Percentiles rank a stretch among this genome's conserved stretches.
Conservation (phyloP, 2,329 filamentous ascomycete species). For the Epichloe gansuensis region DNA sequence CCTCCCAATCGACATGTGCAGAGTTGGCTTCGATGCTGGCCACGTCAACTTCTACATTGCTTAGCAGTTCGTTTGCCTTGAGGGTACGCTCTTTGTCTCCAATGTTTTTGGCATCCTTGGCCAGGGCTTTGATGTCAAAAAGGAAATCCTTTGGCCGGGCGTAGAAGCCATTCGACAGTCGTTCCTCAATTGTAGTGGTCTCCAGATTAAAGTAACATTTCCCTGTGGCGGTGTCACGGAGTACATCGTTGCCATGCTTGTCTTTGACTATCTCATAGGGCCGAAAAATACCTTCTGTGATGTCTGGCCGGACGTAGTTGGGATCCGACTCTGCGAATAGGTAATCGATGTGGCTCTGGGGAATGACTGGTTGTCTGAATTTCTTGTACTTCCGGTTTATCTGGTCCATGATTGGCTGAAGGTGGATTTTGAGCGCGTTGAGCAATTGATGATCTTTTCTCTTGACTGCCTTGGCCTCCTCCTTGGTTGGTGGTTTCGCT, state of each 20-base stretch:
- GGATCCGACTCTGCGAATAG: constrained; percentile 76
- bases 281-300: constrained; percentile 42
- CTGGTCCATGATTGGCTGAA: constrained; percentile 95
- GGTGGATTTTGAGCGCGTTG: constrained; percentile 74
- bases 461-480: constrained; percentile 67
- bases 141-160: constrained; percentile 81
- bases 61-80: constrained; percentile 80
- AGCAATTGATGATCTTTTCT: constrained; percentile 72
- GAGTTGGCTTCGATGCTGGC: constrained; percentile 59
- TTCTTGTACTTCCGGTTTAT: constrained; percentile 82
- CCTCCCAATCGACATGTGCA: constrained; percentile 63
- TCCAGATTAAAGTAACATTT: constrained; percentile 96
- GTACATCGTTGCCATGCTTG: constrained; percentile 61
- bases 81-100: constrained; percentile 74
- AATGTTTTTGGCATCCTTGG: constrained; percentile 69
- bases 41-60: constrained; percentile 92
- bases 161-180: constrained; percentile 95
- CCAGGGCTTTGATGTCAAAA: constrained; percentile 71
- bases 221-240: constrained; percentile 60
- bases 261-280: constrained; percentile 74
- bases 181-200: constrained; percentile 82
- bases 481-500: constrained; percentile 56
- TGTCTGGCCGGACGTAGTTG: constrained; percentile 46
- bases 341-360: constrained; percentile 62
- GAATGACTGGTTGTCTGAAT: constrained; percentile 70